phyloP scores from a whole-genome alignment of 768 basidiomycete species.

The Lyophyllum decastes region DNA sequence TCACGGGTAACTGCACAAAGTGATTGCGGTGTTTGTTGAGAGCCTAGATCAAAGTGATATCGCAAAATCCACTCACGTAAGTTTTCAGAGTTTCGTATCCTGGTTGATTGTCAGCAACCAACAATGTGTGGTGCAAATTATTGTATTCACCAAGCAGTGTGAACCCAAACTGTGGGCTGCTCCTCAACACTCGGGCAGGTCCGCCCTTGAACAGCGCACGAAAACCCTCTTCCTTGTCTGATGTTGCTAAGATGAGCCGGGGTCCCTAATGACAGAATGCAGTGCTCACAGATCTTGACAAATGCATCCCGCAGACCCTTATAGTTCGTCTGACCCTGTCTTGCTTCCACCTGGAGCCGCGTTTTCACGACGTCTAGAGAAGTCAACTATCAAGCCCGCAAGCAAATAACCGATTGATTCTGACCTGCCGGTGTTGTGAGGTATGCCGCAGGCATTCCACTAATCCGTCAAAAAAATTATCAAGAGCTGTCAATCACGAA shows the following conservation, averaged over 20 bases:
- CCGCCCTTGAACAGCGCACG: constrained; percentile 91
- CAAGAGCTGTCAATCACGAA: constrained; percentile 20
- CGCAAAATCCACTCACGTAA: constrained; percentile 32
- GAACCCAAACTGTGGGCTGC: constrained; percentile 94
- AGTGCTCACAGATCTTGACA: constrained; percentile 75
- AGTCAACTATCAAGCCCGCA: constrained; percentile 8
- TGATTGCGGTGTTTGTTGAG: constrained; percentile 13
- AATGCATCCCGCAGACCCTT: constrained; percentile 90
- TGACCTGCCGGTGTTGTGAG: constrained; percentile 87
- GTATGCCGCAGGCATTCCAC: constrained; percentile 98
- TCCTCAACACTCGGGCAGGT: constrained; percentile 82
- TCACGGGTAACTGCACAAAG: constrained; percentile 46
- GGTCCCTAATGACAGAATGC: neutral
- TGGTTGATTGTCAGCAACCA: constrained; percentile 22
- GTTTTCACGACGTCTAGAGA: constrained; percentile 93
- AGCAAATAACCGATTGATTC: constrained; percentile 21
- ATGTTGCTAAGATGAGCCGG: constrained; percentile 16
- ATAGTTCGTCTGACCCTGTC: constrained; percentile 89
- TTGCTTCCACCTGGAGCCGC: constrained; percentile 89
- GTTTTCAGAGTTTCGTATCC: constrained; percentile 50
- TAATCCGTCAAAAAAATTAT: constrained; percentile 38
- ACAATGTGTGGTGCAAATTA: neutral
- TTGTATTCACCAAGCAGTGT: constrained; percentile 64
- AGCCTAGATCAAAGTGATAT: constrained; percentile 3
- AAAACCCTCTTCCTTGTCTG: constrained; percentile 89